These are phyloP conservation scores for Westerdykella ornata DNA, from an alignment of 2,329 filamentous ascomycete species.

Conservation along the genomic window DNA sequence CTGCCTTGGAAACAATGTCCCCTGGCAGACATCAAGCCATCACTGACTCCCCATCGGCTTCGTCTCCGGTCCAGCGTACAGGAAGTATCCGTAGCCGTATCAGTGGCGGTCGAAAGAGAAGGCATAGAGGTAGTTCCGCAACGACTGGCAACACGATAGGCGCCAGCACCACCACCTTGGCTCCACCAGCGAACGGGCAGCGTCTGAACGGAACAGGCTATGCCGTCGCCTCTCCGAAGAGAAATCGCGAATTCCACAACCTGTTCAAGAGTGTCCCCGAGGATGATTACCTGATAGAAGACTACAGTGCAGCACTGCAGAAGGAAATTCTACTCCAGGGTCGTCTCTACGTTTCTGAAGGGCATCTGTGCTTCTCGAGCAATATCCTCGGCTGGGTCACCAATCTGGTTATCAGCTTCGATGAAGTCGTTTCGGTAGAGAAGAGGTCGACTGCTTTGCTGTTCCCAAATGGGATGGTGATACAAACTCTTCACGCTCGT, in stretches of 20 bases:
- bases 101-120: slow-evolving; percentile 48
- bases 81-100: slow-evolving; percentile 50
- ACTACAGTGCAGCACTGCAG: slow-evolving; percentile 94
- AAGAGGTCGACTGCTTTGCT: slow-evolving; percentile 93
- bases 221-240: slow-evolving; percentile 89
- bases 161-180: slow-evolving; percentile 63
- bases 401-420: slow-evolving; percentile 94
- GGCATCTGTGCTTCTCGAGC: slow-evolving; percentile 96
- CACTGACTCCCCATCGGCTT: slow-evolving; percentile 52
- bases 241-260: slow-evolving; percentile 90
- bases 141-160: slow-evolving; percentile 59
- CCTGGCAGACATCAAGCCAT: slow-evolving; percentile 60
- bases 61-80: slow-evolving; percentile 46
- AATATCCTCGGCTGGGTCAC: slow-evolving; percentile 99
- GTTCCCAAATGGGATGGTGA: slow-evolving; percentile 96
- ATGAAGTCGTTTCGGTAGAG: slow-evolving; percentile 93
- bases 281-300: slow-evolving; percentile 95
- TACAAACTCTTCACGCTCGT: slow-evolving; percentile 89
- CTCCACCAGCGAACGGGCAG: slow-evolving; percentile 58
- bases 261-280: slow-evolving; percentile 95
- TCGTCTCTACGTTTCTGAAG: slow-evolving; percentile 90
- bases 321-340: slow-evolving; percentile 93
- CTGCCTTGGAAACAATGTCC: slow-evolving; percentile 14
- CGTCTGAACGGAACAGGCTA: slow-evolving; percentile 92
- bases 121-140: slow-evolving; percentile 75